These are phyloP conservation scores for Xylariaceae sp. DNA, from an alignment of 2,329 filamentous ascomycete genomes.

Conservation along the genomic window DNA sequence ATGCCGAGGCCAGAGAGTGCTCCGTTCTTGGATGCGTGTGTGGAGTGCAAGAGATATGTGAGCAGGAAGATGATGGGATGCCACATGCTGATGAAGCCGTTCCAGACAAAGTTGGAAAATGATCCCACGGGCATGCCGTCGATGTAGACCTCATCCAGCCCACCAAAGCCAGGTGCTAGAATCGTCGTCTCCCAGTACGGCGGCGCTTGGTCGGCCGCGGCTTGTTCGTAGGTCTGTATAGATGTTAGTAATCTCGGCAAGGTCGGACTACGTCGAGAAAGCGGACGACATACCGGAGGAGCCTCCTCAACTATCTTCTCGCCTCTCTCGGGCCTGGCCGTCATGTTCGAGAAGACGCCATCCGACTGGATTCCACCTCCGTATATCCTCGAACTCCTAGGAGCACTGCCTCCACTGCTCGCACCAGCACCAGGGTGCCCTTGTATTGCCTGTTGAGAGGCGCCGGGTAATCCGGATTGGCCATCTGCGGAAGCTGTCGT, in stretches of 20 bases:
- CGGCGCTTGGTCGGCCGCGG: conserved; percentile 88
- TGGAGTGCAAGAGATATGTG: conserved; percentile 95
- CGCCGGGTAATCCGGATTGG: conserved; percentile 14
- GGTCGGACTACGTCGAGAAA: neutral
- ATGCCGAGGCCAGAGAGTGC: conserved; percentile 91
- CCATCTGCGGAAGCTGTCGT: conserved; percentile 17
- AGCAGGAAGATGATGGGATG: conserved; percentile 98
- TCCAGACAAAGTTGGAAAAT: conserved; percentile 83
- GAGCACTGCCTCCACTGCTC: conserved; percentile 21
- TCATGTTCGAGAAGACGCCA: conserved; percentile 93
- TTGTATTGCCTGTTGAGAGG: conserved; percentile 16
- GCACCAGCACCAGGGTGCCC: conserved; percentile 29
- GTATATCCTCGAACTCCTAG: conserved; percentile 45
- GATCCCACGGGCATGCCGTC: conserved; percentile 91
- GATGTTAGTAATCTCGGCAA: conserved; percentile 30
- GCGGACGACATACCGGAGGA: conserved; percentile 66
- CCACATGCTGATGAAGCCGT: conserved; percentile 90
- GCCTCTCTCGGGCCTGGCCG: conserved; percentile 79
- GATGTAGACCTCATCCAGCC: conserved; percentile 92
- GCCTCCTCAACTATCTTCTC: conserved; percentile 75
- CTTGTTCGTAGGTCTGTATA: conserved; percentile 89
- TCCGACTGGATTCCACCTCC: conserved; percentile 77
- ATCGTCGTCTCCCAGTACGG: conserved; percentile 99
- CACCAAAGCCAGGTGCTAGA: conserved; percentile 81
- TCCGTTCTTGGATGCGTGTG: conserved; percentile 95